Conservation (phyloP, 768 basidiomycete genomes). For the Dioszegia hungarica region DNA sequence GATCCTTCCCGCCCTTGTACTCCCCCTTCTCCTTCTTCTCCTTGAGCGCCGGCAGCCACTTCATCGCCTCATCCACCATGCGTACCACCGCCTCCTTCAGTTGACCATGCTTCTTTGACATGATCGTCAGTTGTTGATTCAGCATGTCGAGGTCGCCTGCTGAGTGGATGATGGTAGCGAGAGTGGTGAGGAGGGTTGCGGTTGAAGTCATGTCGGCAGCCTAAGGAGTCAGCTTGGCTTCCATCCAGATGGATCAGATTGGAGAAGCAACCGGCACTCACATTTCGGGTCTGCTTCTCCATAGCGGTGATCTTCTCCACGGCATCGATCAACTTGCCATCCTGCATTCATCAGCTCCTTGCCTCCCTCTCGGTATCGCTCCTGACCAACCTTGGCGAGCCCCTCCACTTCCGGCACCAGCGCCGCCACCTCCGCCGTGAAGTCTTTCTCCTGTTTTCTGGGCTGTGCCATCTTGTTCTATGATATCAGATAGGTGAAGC, state of each 20-base stretch:
- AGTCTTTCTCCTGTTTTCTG: conserved; percentile 59
- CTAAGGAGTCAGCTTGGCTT: conserved; percentile 50
- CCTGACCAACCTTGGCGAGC: conserved; percentile 63
- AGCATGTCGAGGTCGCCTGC: conserved; percentile 65
- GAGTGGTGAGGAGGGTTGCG: conserved; percentile 70
- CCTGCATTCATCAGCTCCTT: conserved; percentile 51
- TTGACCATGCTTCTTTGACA: conserved; percentile 97
- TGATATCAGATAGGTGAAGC: neutral
- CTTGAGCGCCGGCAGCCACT: conserved; percentile 73
- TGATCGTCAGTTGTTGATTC: conserved; percentile 56
- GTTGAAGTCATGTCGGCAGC: conserved; percentile 92
- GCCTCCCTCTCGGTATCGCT: neutral
- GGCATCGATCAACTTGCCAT: conserved; percentile 75
- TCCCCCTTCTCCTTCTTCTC: conserved; percentile 65
- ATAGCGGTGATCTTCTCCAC: conserved; percentile 81
- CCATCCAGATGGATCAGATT: neutral
- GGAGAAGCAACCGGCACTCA: conserved; percentile 53
- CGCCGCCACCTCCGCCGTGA: conserved; percentile 71
- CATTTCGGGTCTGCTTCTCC: conserved; percentile 97
- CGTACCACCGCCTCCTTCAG: conserved; percentile 81
- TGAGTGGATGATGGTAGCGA: conserved; percentile 67
- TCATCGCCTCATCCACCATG: conserved; percentile 82
- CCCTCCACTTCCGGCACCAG: conserved; percentile 65
- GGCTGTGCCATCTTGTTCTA: conserved; percentile 10
- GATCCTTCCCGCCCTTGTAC: conserved; percentile 46